Evolutionary conservation across 106 monocot genomes (phyloP).

Genomic region (Dendrobium officinale): DNA sequence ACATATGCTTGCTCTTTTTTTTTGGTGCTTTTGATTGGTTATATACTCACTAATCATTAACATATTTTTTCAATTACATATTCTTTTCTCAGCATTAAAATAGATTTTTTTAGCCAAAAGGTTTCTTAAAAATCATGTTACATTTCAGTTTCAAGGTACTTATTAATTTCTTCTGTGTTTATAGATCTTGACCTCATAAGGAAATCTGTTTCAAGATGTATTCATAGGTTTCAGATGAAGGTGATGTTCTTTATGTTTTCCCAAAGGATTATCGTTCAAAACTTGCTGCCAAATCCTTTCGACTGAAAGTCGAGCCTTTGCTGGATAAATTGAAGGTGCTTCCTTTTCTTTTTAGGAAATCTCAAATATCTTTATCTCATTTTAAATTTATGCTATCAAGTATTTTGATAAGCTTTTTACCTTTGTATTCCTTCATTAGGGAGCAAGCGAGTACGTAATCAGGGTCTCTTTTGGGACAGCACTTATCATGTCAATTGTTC

Average conservation of each 20-base stretch:
- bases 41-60: background rate
- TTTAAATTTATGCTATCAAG: background rate
- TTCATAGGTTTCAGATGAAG: constrained; percentile 98
- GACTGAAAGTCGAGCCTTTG: constrained; percentile 83
- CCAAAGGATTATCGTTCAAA: constrained; percentile 75
- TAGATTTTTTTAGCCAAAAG: background rate
- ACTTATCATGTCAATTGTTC: constrained; percentile 84
- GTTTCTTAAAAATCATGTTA: background rate
- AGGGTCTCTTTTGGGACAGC: constrained; percentile 94
- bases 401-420: background rate
- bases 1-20: background rate
- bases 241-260: constrained; percentile 93
- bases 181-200: constrained; percentile 11
- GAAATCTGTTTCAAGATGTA: constrained; percentile 46
- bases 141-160: background rate
- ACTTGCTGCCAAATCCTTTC: constrained; percentile 77
- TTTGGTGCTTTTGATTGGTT: background rate
- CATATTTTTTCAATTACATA: background rate
- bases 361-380: background rate
- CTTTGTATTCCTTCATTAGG: constrained; percentile 30
- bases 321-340: constrained; percentile 84
- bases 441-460: constrained; percentile 67
- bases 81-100: background rate
- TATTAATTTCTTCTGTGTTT: background rate
- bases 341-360: background rate